Evolutionary conservation across 2,329 filamentous ascomycete species (phyloP).

Genomic region (Fusarium siculi): DNA sequence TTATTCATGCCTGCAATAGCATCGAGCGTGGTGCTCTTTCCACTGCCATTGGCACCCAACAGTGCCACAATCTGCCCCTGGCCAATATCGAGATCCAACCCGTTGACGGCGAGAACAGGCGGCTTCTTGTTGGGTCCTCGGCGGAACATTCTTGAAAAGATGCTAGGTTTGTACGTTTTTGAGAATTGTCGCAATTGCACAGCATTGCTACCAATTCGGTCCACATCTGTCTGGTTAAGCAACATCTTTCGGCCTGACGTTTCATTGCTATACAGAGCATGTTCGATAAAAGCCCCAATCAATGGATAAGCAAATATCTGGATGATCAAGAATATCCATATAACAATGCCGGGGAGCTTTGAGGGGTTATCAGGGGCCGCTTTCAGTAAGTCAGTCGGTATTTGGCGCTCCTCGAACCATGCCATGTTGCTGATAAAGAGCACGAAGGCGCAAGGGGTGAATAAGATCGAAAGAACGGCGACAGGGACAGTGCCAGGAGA

Average conservation of each 20-base stretch:
- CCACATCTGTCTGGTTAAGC: constrained; percentile 45
- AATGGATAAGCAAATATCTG: constrained; percentile 84
- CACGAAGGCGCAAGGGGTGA: constrained; percentile 88
- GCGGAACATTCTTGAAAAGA: constrained; percentile 65
- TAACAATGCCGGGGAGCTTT: constrained; percentile 75
- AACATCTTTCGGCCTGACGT: constrained; percentile 68
- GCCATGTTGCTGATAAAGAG: constrained; percentile 82
- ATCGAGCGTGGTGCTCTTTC: constrained; percentile 90
- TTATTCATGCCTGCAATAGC: constrained; percentile 85
- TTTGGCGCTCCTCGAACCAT: constrained; percentile 74
- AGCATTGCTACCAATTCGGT: constrained; percentile 57
- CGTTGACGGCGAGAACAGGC: constrained; percentile 81
- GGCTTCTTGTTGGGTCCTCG: constrained; percentile 58
- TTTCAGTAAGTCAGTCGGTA: constrained; percentile 69
- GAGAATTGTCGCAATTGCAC: constrained; percentile 79
- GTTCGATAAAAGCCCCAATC: constrained; percentile 79
- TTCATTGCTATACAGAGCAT: constrained; percentile 78
- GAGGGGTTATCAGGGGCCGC: constrained; percentile 74
- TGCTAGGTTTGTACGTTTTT: constrained; percentile 79
- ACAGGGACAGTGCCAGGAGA: constrained; percentile 72
- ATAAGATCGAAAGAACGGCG: constrained; percentile 77
- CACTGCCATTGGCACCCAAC: constrained; percentile 88
- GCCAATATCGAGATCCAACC: constrained; percentile 75
- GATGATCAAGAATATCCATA: constrained; percentile 81
- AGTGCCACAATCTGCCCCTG: constrained; percentile 87